Evolutionary conservation across 495 filamentous ascomycete genomes (phyloP), one percentile per base, ranked within the genome.

Genomic region (Talaromyces liani): DNA sequence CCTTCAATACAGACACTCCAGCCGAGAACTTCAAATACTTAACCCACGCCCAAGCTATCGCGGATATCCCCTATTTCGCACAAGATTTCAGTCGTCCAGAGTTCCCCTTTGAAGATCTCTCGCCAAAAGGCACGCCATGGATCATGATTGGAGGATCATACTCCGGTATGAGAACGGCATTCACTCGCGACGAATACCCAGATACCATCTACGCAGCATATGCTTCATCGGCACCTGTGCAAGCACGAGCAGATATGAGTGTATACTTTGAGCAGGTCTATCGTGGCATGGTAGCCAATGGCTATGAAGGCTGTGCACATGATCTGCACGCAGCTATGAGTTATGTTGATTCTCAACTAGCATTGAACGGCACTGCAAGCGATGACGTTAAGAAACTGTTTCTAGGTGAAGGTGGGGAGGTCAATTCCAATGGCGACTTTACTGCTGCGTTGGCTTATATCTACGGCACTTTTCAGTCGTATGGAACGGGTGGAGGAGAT

Each of bases 71-170:
- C 0, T 73, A 69, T 54, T 84, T 86, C 69, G 83, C 83, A 1
- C 66, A 74, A 56, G 76, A 76, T 27, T 86, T 85, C 70, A 73
- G 65, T 33, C 73, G 75, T 9, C 39, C 62, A 18, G 71, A 67
- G 4, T 70, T 77, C 53, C 47, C 71, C 6, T 61, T 75, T 18
- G 39, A 71, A 12, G 72, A 80, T 58, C 62, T 86, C 33, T 75
- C 77, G 0, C 82, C 83, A 0, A 64, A 70, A 31, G 67, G 63
- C 1, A 81, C 82, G 0, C 84, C 84, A 6, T 87, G 85, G 84
- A 69, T 87, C 33, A 82, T 85, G 72, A 60, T 86, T 1, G 85
- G 85, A 51, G 84, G 82, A 9, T 85, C 82, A 9, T 87, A 87
- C 68, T 70, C 85, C 4, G 85, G 84, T 1, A 80, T 80, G 65